Base-by-base conservation (phyloP, 1,284 basidiomycete species). In the Phylloboletellus chloephorus region DNA sequence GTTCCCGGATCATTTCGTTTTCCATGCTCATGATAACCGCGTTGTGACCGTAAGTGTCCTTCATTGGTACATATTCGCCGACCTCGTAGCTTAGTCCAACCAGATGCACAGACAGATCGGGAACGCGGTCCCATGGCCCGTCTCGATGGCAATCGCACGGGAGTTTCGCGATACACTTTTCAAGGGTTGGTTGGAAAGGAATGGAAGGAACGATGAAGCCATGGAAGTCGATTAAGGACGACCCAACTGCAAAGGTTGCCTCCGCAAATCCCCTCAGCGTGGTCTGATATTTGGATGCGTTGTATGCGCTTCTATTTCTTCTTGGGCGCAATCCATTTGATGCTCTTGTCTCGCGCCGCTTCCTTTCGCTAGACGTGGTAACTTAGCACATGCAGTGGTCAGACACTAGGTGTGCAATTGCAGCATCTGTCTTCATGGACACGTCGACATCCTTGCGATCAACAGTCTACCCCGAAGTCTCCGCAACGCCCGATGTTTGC, bases 91-190 rank as follows among this genome's bases (percentile, higher is more conserved):
- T 50, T 12, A 51, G 6, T 30, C 28, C 10, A 24, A 12, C 13
- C 13, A 85, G 82, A 80, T 86, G 68, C 82, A 84, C 48, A 68
- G 79, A 24, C 81, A 84, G 49, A 86, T 88, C 47, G 84, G 84
- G 12, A 88, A 88, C 49, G 82, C 82, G 0, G 81, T 87, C 2
- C 76, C 84, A 1, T 73, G 77, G 67, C 80, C 68, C 4, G 61
- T 88, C 10, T 71, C 71, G 9, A 58, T 60, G 20, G 85, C 84
- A 0, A 63, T 88, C 5, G 84, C 80, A 19, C 66, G 73, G 15
- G 73, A 82, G 52, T 65, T 88, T 24, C 61, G 69, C 12, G 60
- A 67, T 7, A 68, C 70, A 1, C 49, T 75, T 29, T 72, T 76
- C 46, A 67, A 69, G 46, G 61, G 69, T 36, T 83, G 79, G 79